Percentiles rank a stretch among this genome's conserved stretches.
Conservation (phyloP, 345 rosid genomes). For the Eucalyptus guilfoylei region DNA sequence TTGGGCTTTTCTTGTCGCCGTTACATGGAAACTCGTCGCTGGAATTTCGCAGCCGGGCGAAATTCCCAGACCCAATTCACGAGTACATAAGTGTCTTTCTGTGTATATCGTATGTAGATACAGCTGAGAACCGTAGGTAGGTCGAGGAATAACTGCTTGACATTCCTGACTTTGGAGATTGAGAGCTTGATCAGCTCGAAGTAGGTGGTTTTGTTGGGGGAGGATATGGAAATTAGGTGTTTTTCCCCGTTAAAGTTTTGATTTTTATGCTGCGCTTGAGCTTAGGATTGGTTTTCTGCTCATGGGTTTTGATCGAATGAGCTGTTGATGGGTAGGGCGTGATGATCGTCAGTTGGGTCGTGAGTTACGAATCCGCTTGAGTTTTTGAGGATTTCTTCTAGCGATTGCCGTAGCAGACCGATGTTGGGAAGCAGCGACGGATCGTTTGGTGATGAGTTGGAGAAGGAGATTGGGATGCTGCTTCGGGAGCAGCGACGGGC, state of each 20-base stretch:
- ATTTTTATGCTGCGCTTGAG: not conserved
- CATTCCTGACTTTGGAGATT: not conserved
- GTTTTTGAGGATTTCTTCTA: conserved; percentile 22
- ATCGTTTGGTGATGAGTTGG: conserved; percentile 65
- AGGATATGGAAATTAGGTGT: not conserved
- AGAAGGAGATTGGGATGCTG: conserved; percentile 58
- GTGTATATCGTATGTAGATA: not conserved
- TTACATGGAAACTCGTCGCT: not conserved
- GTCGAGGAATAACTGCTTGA: not conserved
- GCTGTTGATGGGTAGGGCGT: not conserved
- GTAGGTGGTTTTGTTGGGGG: not conserved
- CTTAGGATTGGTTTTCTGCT: not conserved
- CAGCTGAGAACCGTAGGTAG: not conserved
- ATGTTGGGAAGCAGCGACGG: conserved; percentile 58
- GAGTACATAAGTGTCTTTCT: not conserved
- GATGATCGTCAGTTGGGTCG: not conserved
- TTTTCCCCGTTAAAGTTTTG: not conserved
- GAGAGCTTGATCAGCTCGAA: not conserved
- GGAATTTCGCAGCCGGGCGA: not conserved
- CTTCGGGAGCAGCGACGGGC: conserved; percentile 32
- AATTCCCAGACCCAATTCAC: not conserved
- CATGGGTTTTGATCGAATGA: not conserved
- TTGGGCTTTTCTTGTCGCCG: not conserved
- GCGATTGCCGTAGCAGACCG: conserved; percentile 43
- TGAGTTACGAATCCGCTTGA: conserved; percentile 15